These are phyloP conservation scores for Hanseniaspora taiwanica DNA, from an alignment of 805 yeast genomes.

Conservation along the genomic window DNA sequence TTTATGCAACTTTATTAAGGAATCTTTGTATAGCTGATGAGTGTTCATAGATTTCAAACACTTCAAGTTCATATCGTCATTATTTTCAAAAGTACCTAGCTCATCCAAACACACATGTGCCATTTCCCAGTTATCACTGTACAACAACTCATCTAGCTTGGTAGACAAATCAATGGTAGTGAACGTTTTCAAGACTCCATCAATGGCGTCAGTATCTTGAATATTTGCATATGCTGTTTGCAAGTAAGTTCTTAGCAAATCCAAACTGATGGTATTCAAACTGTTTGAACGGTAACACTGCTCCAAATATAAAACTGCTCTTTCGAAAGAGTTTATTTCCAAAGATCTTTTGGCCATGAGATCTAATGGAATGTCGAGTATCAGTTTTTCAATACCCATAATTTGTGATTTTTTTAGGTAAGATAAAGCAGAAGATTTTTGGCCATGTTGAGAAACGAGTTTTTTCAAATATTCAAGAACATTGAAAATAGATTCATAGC, in stretches of 20 bases:
- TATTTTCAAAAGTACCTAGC: constrained; percentile 13
- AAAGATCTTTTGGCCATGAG: constrained; percentile 66
- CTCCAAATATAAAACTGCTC: constrained; percentile 78
- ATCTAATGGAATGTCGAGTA: constrained; percentile 48
- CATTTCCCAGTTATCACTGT: constrained; percentile 73
- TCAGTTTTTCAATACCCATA: constrained; percentile 31
- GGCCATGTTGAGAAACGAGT: constrained; percentile 42
- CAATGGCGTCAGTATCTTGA: constrained; percentile 81
- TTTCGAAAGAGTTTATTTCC: constrained; percentile 73
- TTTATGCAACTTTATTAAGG: constrained; percentile 12
- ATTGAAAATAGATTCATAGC: constrained; percentile 63
- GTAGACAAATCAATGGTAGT: constrained; percentile 61
- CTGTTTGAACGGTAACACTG: constrained; percentile 41
- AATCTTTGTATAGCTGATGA: constrained; percentile 60
- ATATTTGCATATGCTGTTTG: constrained; percentile 75
- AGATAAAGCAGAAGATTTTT: constrained; percentile 17
- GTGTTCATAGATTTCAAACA: constrained; percentile 59
- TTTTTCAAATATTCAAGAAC: constrained; percentile 74
- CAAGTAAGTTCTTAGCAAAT: constrained; percentile 33
- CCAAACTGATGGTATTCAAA: constrained; percentile 17
- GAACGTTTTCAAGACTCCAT: constrained; percentile 67
- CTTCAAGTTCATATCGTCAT: constrained; percentile 26
- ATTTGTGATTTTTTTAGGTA: constrained; percentile 19
- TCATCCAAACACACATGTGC: constrained; percentile 79
- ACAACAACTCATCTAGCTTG: constrained; percentile 68